Evolutionary conservation across 2,329 filamentous ascomycete genomes (phyloP).

Genomic region (Aureobasidium melanogenum): DNA sequence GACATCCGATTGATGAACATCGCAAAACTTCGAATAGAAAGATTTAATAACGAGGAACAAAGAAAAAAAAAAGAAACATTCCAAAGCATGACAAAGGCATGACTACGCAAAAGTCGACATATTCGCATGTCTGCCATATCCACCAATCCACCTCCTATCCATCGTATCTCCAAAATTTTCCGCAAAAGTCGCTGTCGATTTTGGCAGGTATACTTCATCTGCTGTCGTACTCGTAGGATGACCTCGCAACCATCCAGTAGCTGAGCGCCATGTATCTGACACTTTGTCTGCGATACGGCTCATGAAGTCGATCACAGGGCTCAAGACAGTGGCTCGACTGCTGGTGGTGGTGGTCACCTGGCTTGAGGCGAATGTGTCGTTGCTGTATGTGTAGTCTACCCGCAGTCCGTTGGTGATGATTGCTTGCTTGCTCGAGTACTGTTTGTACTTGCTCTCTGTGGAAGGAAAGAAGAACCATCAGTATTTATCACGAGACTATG

Average conservation of each 20-base stretch:
- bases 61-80: background rate
- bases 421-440: constrained; percentile 13
- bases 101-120: background rate
- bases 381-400: background rate
- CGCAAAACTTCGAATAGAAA: background rate
- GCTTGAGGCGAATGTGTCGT: background rate
- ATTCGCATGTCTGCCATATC: background rate
- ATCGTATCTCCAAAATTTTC: background rate
- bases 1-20: too few species aligned
- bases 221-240: background rate
- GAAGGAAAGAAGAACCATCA: background rate
- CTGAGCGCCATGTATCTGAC: background rate
- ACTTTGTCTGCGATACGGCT: background rate
- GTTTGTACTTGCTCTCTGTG: background rate
- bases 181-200: background rate
- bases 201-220: background rate
- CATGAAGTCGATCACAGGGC: background rate
- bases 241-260: background rate
- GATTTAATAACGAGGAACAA: background rate
- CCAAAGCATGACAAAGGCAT: background rate
- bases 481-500: background rate
- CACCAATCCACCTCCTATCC: background rate
- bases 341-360: too few species aligned
- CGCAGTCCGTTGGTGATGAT: constrained; percentile 11
- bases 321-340: background rate